Percentiles rank a stretch among this genome's conserved stretches.
These are phyloP conservation scores for Lactarius hatsudake DNA, from an alignment of 768 basidiomycete species.

Conservation along the genomic window DNA sequence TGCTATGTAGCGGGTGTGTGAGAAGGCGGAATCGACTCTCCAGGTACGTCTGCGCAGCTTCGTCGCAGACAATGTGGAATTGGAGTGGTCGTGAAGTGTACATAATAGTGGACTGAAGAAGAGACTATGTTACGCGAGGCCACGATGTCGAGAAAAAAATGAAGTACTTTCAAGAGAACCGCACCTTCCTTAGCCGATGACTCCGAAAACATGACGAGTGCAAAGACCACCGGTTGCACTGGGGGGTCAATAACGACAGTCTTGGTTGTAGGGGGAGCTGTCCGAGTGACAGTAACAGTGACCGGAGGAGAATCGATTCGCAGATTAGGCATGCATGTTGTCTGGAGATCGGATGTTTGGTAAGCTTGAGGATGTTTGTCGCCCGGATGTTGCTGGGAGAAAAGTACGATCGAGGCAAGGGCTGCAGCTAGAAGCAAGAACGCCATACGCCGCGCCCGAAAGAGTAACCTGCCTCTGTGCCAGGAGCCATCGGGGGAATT, in stretches of 20 bases:
- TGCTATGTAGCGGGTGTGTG: conserved; percentile 37
- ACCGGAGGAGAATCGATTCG: not conserved
- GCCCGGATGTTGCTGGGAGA: not conserved
- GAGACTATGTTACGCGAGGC: not conserved
- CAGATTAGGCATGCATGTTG: not conserved
- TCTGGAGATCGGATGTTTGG: not conserved
- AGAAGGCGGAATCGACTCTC: conserved; percentile 42
- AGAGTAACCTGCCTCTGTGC: not conserved
- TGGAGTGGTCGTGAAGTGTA: conserved; percentile 41
- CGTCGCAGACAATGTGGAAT: conserved; percentile 47
- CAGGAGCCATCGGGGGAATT: not conserved
- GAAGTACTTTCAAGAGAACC: conserved; percentile 24
- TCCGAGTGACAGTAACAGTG: conserved; percentile 1
- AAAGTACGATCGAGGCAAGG: not conserved
- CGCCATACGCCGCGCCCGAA: conserved; percentile 5
- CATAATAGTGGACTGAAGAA: conserved; percentile 38
- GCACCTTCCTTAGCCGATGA: conserved; percentile 26
- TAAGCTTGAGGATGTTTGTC: not conserved
- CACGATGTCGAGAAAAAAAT: not conserved
- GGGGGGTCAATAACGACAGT: not conserved
- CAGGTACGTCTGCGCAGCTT: conserved; percentile 40
- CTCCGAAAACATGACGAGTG: conserved; percentile 23
- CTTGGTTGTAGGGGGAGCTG: conserved; percentile 2
- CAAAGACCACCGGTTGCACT: conserved; percentile 20
- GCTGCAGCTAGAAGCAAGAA: conserved; percentile 3